Evolutionary conservation across 257 asterid species (phyloP), one percentile per base, ranked within the genome.

Genomic region (Solanum bulbocastanum): DNA sequence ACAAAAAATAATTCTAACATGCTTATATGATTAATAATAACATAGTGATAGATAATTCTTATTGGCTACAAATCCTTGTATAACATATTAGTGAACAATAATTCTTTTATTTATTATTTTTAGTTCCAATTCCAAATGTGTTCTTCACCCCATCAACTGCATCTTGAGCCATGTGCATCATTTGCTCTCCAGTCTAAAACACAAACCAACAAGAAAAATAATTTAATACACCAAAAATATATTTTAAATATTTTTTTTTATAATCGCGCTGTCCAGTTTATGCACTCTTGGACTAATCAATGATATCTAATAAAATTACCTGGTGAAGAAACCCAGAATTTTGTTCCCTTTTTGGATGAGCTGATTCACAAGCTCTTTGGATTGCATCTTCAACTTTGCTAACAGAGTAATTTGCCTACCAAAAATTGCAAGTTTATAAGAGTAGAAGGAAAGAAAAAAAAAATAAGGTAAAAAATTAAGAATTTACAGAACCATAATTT

Each of bases 131-230:
- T 88, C 98, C 98, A 66, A 95, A 93, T 74, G 94, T 95, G 92
- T 92, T 94, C 91, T 92, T 95, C 88, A 93, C 91, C 4, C 98
- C 97, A 86, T 95, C 98, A 49, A 94, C 86, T 2, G 95, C 96
- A 20, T 94, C 97, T 76, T 95, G 96, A 87, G 96, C 96, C 92
- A 93, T 92, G 90, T 88, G 74, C 56, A 81, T 92, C 90, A 93
- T 37, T 74, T 92, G 92, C 69, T 93, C 97, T 73, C 95, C 95
- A 1, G 95, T 94, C 97, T 82, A 32, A 46, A 82, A 6, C 16
- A 46, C 30, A 81, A 72, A 46, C 10, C 66, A 81, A 27, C 10
- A 30, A 32, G 2, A 30, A 49, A 7, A 46, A n/a, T 10, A 30
- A 81, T 16, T 32, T 18, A 81, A 81, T 81, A 6, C 16, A 25